Conservation (phyloP, 768 basidiomycete genomes). For the Boletus rufocinnamomeus region DNA sequence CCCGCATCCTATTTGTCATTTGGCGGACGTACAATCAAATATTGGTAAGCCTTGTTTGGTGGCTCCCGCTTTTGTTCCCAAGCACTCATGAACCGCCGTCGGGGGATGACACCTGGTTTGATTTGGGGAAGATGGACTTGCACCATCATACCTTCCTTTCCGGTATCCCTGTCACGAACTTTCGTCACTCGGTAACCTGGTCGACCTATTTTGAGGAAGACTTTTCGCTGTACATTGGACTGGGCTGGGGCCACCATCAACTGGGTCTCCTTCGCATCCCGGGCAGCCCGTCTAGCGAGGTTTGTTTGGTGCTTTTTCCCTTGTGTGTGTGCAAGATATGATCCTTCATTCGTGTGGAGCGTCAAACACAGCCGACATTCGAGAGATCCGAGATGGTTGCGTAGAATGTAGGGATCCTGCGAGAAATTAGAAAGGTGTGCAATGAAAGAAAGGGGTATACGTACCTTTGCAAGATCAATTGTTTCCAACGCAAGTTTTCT, state of each 20-base stretch:
- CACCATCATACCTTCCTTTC: slow-evolving; percentile 96
- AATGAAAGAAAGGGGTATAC: slow-evolving; percentile 15
- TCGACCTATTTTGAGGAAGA: slow-evolving; percentile 95
- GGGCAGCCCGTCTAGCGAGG: slow-evolving; percentile 94
- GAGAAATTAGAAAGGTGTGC: slow-evolving; percentile 14
- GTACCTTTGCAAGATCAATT: slow-evolving; percentile 94
- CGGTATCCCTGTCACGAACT: slow-evolving; percentile 86
- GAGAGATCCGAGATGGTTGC: slow-evolving; percentile 96
- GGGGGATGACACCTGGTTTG: slow-evolving; percentile 79
- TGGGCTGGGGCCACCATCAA: slow-evolving; percentile 85
- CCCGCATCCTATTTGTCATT: background rate
- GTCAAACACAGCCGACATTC: slow-evolving; percentile 98
- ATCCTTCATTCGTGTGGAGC: slow-evolving; percentile 99
- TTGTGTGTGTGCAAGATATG: slow-evolving; percentile 98
- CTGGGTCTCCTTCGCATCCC: slow-evolving; percentile 92
- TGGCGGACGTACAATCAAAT: slow-evolving; percentile 78
- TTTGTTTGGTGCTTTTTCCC: slow-evolving; percentile 99
- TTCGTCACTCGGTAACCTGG: slow-evolving; percentile 97
- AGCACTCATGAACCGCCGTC: slow-evolving; percentile 93
- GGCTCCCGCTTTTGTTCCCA: slow-evolving; percentile 97
- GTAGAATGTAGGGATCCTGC: slow-evolving; percentile 96
- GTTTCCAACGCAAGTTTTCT: slow-evolving; percentile 96
- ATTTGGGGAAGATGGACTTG: slow-evolving; percentile 96
- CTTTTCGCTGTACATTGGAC: slow-evolving; percentile 82
- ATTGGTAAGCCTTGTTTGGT: slow-evolving; percentile 96